Evolutionary conservation across 2,329 filamentous ascomycete species (phyloP), one percentile per base, ranked within the genome.

Genomic region (Gaeumannomyces sp.): DNA sequence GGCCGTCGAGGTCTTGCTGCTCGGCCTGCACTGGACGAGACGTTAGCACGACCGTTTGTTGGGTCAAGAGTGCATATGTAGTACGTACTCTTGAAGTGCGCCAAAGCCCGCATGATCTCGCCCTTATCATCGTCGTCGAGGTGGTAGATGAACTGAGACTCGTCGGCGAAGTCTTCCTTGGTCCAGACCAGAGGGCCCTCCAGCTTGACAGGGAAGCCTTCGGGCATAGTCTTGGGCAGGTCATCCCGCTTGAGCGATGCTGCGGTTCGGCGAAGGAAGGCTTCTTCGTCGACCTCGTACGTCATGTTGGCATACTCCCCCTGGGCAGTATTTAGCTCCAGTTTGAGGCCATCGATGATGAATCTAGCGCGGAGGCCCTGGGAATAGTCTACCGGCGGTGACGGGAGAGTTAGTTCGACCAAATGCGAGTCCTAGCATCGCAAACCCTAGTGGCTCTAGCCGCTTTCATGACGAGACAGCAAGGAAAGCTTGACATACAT

Each of bases 1-100:
- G n/a, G n/a, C 56, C n/a, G n/a, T 58, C n/a, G n/a, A 58, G 56
- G 56, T 13, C 56, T 19, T 58, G 56, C 56, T 58, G 56, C 56
- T 58, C 14, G 16, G 38, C 38, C 6, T 38, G 38, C 38, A 5
- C 14, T 19, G 14, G 38, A 25, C 56, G n/a, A 19, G 22, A n/a
- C 14, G 56, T 27, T 28, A 58, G n/a, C 56, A 27, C 27, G n/a
- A 27, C 56, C 10, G 1, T 3, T 13, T 3, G n/a, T 16, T 11
- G 2, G 13, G 27, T 7, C 56, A 3, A 58, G 2, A 4, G 11
- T 25, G 10, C 10, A 25, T 14, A 27, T 58, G 2, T 58, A 7
- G 7, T 8, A 28, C 53, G 27, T 14, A 57, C n/a, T 19, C 14
- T 27, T 27, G 56, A 58, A 58, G 56, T 13, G 27, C n/a, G n/a